Evolutionary conservation across 192 early-diverging fungal species (phyloP).

Genomic region (Tieghemiomyces parasiticus): DNA sequence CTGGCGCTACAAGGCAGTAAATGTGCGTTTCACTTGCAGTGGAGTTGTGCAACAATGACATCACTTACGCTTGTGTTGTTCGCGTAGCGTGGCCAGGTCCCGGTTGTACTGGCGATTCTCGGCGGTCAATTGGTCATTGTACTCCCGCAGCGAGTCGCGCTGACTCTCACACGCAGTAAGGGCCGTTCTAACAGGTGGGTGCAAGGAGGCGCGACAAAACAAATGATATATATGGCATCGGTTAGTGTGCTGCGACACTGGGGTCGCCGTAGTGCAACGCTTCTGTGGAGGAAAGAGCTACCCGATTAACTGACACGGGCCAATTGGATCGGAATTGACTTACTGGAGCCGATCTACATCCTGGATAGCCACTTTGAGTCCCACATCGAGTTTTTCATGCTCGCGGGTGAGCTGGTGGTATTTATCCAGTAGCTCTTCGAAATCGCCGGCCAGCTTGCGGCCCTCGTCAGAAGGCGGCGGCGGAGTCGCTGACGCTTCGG

Average conservation of each 20-base stretch:
- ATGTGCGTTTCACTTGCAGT: too few species aligned
- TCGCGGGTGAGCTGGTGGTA: not conserved
- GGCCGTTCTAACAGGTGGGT: not conserved
- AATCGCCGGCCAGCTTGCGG: not conserved
- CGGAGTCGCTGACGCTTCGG: too few species aligned
- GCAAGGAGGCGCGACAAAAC: too few species aligned
- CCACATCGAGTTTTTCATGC: not conserved
- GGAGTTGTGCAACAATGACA: too few species aligned
- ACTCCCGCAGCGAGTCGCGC: not conserved
- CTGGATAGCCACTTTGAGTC: not conserved
- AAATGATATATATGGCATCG: too few species aligned
- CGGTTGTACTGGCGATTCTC: not conserved
- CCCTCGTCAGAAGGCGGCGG: not conserved
- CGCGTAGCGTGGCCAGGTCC: not conserved
- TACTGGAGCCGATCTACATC: not conserved
- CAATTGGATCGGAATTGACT: not conserved
- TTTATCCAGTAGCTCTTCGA: not conserved
- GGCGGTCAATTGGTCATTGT: not conserved
- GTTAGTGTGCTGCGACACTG: too few species aligned
- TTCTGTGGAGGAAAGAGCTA: too few species aligned
- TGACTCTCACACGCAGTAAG: not conserved
- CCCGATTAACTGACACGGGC: too few species aligned
- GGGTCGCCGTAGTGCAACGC: too few species aligned
- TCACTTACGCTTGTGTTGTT: not conserved
- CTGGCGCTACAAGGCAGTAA: too few species aligned